These are phyloP conservation scores for Daldinia concentrica DNA, from an alignment of 495 filamentous ascomycete species.

Conservation along the genomic window DNA sequence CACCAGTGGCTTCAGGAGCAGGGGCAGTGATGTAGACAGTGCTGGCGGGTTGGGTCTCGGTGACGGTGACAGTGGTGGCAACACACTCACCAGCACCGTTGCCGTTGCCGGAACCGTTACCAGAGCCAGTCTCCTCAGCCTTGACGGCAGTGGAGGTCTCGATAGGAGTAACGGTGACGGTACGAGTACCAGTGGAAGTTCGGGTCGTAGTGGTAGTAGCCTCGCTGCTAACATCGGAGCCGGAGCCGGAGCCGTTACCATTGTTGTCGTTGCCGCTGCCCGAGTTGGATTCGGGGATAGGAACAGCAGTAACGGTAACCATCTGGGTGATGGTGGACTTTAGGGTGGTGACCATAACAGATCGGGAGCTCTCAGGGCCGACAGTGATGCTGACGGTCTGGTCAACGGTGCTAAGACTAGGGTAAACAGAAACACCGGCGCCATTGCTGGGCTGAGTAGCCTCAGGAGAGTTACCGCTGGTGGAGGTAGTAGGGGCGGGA, in stretches of 20 bases:
- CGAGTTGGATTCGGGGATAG: slow-evolving; percentile 15
- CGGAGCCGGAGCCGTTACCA: slow-evolving; percentile 8
- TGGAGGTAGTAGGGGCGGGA: slow-evolving; percentile 20
- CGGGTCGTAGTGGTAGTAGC: slow-evolving; percentile 51
- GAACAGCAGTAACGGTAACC: slow-evolving; percentile 42
- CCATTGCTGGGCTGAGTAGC: slow-evolving; percentile 25
- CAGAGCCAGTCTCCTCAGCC: slow-evolving; percentile 32
- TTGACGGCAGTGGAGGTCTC: slow-evolving; percentile 26
- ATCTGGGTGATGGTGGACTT: slow-evolving; percentile 46
- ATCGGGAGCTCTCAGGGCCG: slow-evolving; percentile 48
- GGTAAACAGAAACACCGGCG: slow-evolving; percentile 29
- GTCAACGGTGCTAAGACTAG: slow-evolving; percentile 37
- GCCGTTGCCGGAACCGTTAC: slow-evolving; percentile 32
- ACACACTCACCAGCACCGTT: slow-evolving; percentile 40
- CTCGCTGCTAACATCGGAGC: slow-evolving; percentile 8
- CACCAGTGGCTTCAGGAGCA: slow-evolving; percentile 30
- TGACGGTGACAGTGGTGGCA: slow-evolving; percentile 51
- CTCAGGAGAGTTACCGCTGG: slow-evolving; percentile 31
- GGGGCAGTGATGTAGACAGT: slow-evolving; percentile 58
- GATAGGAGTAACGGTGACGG: slow-evolving; percentile 48
- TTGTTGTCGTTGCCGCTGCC: slow-evolving; percentile 1
- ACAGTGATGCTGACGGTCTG: slow-evolving; percentile 53
- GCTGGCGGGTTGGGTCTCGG: slow-evolving; percentile 43
- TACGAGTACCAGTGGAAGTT: slow-evolving; percentile 54
- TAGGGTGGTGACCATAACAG: slow-evolving; percentile 51